Base-by-base conservation (phyloP, 352 stramenopile species). In the Globisporangium parvum region DNA sequence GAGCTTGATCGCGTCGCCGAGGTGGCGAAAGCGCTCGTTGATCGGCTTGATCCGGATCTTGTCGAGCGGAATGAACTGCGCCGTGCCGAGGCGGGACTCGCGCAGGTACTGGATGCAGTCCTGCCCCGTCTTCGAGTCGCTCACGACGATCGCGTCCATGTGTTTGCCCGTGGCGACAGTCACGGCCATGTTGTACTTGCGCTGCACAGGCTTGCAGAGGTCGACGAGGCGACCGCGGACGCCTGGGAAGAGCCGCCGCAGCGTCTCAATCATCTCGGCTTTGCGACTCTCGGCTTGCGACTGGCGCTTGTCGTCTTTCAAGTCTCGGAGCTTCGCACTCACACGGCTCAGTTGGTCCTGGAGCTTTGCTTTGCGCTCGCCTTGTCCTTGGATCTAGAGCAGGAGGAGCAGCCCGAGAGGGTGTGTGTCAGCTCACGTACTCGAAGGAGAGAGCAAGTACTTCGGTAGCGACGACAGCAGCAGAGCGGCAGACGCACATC, bases 41-140 rank as follows among this genome's bases (percentile, higher is more conserved):
- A 96, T 81, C 11, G 85, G 80, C 57, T 89, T 97, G 54, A 83
- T 80, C 41, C 71, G 73, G 44, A 99, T 91, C 42, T 86, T 94
- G 65, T 99, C 96, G 26, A 99, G 70, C 6, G 97, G 97, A 53
- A 99, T 91, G 63, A 99, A 99, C 52, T 93, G 95, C 17, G 91
- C 92, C 28, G 83, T 97, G 23, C 97, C 96, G 6, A 97, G 77
- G 11, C 94, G 92, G 31, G 98, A 88, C 23, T 99, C 95, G 8
- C 96, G 93, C 50, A 99, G 74, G 61, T 99, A 99, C 48, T 87
- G 77, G 46, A 95, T 95, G 51, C 85, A 95, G 20, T 92, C 83
- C 71, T 92, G 79, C 2, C 70, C 83, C 24, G 80, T 95, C 53
- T 84, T 88, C 59, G 87, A 87, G 49, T 95, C 79, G 1, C 49